A percentile compares a stretch with the other conserved stretches of the same genome.
Conservation (phyloP, 1,284 basidiomycete genomes). For the Ceratobasidium sp. region DNA sequence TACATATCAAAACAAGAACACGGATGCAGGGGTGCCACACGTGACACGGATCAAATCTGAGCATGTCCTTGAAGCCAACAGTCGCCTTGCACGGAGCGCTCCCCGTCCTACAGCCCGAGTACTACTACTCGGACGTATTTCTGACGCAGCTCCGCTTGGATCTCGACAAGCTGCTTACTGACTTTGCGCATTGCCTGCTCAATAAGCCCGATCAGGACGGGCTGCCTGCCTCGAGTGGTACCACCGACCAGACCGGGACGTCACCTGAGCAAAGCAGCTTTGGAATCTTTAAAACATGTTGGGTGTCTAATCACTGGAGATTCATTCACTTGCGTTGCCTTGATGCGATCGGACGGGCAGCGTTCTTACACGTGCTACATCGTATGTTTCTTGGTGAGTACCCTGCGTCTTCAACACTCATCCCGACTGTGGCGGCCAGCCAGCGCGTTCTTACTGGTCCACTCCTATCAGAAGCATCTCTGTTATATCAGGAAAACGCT, state of each 20-base stretch:
- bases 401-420: neutral
- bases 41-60: conserved; percentile 17
- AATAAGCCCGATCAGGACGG: conserved; percentile 41
- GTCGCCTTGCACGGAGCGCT: conserved; percentile 37
- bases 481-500: neutral
- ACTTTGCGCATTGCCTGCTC: conserved; percentile 35
- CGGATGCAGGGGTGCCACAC: neutral
- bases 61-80: conserved; percentile 39
- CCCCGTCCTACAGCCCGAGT: conserved; percentile 38
- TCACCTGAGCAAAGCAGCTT: conserved; percentile 27
- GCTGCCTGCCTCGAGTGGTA: conserved; percentile 19
- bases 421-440: neutral
- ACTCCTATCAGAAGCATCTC: conserved; percentile 10
- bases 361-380: conserved; percentile 38
- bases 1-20: conserved; percentile 12
- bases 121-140: conserved; percentile 35
- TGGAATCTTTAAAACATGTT: conserved; percentile 34
- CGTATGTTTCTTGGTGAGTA: conserved; percentile 40
- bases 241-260: conserved; percentile 39
- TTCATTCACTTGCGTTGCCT: conserved; percentile 42
- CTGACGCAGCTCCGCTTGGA: conserved; percentile 27
- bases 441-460: conserved; percentile 16
- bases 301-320: conserved; percentile 37
- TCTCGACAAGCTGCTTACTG: conserved; percentile 30
- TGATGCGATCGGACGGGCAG: conserved; percentile 38